Percentiles rank a stretch among this genome's conserved stretches.
Evolutionary conservation across 352 stramenopile species (phyloP).

Genomic region (Peronospora tabacina): DNA sequence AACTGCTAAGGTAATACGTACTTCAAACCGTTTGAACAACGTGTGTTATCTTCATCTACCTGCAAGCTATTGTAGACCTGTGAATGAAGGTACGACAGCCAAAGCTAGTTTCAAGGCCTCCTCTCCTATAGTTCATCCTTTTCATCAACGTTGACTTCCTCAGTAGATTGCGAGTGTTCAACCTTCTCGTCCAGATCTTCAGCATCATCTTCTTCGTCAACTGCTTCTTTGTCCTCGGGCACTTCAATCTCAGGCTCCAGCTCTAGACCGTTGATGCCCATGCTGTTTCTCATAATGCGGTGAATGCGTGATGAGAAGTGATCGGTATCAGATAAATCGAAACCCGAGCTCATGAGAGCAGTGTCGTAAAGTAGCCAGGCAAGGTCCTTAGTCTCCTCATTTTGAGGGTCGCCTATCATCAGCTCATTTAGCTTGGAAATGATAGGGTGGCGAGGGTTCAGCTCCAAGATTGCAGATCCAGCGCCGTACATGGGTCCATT

Average conservation of each 20-base stretch:
- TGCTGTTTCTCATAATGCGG: conserved; percentile 88
- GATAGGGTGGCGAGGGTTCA: conserved; percentile 99
- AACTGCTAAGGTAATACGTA: background rate
- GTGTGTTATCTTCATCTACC: background rate
- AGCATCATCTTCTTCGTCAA: conserved; percentile 33
- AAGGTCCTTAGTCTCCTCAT: conserved; percentile 88
- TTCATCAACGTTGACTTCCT: conserved; percentile 26
- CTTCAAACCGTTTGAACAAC: background rate
- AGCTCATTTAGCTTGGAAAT: conserved; percentile 92
- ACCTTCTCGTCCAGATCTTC: conserved; percentile 67
- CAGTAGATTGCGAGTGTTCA: conserved; percentile 44
- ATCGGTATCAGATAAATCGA: conserved; percentile 90
- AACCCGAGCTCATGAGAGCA: conserved; percentile 95
- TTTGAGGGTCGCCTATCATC: conserved; percentile 52
- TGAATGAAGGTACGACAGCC: conserved; percentile 21
- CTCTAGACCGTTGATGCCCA: conserved; percentile 88
- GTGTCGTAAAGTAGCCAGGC: conserved; percentile 97
- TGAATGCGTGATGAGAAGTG: conserved; percentile 92
- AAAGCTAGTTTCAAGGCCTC: conserved; percentile 10
- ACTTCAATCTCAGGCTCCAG: conserved; percentile 95
- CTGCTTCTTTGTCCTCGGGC: conserved; percentile 51
- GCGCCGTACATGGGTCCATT: conserved; percentile 33
- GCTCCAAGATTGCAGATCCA: conserved; percentile 92
- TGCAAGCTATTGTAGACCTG: background rate
- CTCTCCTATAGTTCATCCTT: conserved; percentile 67